A percentile compares a stretch with the other conserved stretches of the same genome.
Evolutionary conservation across 2,329 filamentous ascomycete genomes (phyloP).

Genomic region (Xylariaceae sp.): DNA sequence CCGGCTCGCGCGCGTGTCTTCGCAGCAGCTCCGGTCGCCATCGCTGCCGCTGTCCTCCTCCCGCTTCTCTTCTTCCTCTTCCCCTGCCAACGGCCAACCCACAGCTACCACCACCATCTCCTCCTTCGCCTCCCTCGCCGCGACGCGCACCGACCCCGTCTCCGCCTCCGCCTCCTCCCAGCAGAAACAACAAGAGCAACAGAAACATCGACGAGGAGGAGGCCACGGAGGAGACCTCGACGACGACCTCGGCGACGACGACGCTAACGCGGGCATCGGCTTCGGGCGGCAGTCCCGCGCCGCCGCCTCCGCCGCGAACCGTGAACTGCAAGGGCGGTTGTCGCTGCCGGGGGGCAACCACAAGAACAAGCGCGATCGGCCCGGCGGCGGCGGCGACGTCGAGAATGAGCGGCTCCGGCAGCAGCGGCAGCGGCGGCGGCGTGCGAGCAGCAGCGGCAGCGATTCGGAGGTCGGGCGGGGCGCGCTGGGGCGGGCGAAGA

Average conservation of each 20-base stretch:
- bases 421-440: slow-evolving; percentile 3
- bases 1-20: too few relatives aligned
- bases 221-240: slow-evolving; percentile 16
- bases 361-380: too few relatives aligned
- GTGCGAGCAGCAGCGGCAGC: slow-evolving; percentile 10
- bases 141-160: slow-evolving; percentile 2
- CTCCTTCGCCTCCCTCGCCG: slow-evolving; percentile 12
- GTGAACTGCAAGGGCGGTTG: too few relatives aligned
- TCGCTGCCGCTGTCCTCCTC: slow-evolving; percentile 9
- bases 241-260: slow-evolving; percentile 13
- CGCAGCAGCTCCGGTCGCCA: slow-evolving; percentile 14
- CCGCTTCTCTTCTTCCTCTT: slow-evolving; percentile 2
- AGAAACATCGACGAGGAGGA: slow-evolving; percentile 7
- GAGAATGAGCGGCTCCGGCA: slow-evolving; percentile 3
- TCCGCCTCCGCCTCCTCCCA: background rate
- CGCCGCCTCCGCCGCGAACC: background rate
- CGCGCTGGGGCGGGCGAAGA: slow-evolving; percentile 24
- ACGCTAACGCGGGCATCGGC: slow-evolving; percentile 21
- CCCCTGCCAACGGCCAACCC: background rate
- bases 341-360: too few relatives aligned
- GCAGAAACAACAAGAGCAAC: slow-evolving; percentile 3
- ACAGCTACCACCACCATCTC: slow-evolving; percentile 1
- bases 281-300: background rate
- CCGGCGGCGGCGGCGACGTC: slow-evolving; percentile 16
- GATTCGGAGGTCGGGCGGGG: slow-evolving; percentile 25